Conservation (phyloP, 176 grass and related monocot genomes). For the Areca catechu region DNA sequence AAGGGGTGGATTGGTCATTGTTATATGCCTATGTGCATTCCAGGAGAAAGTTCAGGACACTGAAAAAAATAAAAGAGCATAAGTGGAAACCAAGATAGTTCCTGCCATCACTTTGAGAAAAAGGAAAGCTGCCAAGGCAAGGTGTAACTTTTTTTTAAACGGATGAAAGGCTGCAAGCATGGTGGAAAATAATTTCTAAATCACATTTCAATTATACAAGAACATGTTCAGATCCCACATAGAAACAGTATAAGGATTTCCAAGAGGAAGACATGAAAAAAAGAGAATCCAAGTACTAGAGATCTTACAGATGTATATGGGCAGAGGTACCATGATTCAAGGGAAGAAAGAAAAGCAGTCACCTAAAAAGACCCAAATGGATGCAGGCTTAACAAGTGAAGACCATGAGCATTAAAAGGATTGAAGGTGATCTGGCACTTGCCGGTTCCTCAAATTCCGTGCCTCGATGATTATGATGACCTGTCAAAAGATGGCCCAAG, state of each 20-base stretch:
- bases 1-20: too few relatives aligned
- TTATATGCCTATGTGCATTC: too few relatives aligned
- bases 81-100: neutral
- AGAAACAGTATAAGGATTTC: neutral
- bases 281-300: neutral
- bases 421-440: neutral
- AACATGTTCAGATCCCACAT: neutral
- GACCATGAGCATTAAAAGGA: neutral
- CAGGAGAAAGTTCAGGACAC: too few relatives aligned
- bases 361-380: conserved; percentile 20
- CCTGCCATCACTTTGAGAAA: neutral
- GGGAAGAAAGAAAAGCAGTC: conserved; percentile 3
- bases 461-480: conserved; percentile 8
- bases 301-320: neutral
- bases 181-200: conserved; percentile 6
- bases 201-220: conserved; percentile 4
- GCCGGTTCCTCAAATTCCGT: neutral
- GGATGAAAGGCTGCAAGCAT: conserved; percentile 3
- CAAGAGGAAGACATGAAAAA: neutral
- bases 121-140: neutral
- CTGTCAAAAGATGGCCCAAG: neutral
- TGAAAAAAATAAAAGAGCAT: conserved; percentile 6
- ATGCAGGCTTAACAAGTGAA: neutral
- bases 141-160: neutral
- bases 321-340: conserved; percentile 13